A percentile compares a stretch with the other conserved stretches of the same genome.
phyloP scores from a whole-genome alignment of 2,329 filamentous ascomycete species.

The Xylariales sp. region DNA sequence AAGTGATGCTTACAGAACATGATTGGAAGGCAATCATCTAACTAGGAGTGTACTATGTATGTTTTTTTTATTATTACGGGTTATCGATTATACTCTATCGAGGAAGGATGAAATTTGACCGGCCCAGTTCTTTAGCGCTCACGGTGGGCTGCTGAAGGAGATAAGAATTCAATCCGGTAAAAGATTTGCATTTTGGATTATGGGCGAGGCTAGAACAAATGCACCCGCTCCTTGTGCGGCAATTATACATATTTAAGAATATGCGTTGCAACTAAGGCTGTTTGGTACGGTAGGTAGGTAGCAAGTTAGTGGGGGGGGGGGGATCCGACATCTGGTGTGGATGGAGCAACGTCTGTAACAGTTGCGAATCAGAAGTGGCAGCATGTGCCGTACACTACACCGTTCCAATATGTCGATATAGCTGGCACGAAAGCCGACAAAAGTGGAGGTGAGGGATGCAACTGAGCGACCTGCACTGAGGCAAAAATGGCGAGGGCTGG shows the following conservation, averaged over 20 bases:
- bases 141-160: slow-evolving; percentile 17
- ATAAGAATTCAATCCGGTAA: slow-evolving; percentile 28
- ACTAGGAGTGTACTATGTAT: slow-evolving; percentile 6
- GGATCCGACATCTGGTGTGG: slow-evolving; percentile 26
- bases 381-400: slow-evolving; percentile 23
- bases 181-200: slow-evolving; percentile 27
- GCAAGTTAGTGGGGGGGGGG: slow-evolving; percentile 20
- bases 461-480: slow-evolving; percentile 1
- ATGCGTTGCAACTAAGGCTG: slow-evolving; percentile 30
- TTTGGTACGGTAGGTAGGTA: slow-evolving; percentile 34
- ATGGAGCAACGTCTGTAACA: slow-evolving; percentile 19
- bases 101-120: slow-evolving; percentile 14
- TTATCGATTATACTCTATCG: slow-evolving; percentile 15
- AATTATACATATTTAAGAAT: slow-evolving; percentile 22
- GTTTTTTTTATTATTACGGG: slow-evolving; percentile 5
- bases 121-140: slow-evolving; percentile 15
- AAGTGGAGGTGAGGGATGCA: neutral
- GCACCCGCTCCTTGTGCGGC: slow-evolving; percentile 23
- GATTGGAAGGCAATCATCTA: slow-evolving; percentile 10
- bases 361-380: slow-evolving; percentile 15
- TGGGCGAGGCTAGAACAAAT: slow-evolving; percentile 34
- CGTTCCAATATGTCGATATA: slow-evolving; percentile 18
- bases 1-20: neutral
- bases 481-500: slow-evolving; percentile 16
- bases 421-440: slow-evolving; percentile 18